phyloP scores from a whole-genome alignment of 176 grass and related monocot genomes.

The Eremochloa ophiuroides region DNA sequence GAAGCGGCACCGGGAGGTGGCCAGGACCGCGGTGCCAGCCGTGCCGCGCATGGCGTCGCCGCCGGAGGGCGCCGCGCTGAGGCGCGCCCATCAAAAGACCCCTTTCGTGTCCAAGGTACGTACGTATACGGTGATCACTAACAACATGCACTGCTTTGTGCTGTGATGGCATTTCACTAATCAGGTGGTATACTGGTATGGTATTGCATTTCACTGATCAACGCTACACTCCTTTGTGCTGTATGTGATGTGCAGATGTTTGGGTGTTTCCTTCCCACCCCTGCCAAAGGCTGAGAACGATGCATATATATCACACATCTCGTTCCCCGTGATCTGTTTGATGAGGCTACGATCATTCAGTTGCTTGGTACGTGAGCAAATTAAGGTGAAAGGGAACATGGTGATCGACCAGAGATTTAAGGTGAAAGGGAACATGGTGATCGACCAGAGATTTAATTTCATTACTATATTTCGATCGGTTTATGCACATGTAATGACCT shows the following conservation, averaged over 20 bases:
- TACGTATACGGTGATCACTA: not conserved
- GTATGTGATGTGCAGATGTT: slow-evolving; percentile 38
- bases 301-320: not conserved
- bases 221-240: fast-evolving
- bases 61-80: slow-evolving; percentile 4
- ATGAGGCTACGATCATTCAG: too few species aligned
- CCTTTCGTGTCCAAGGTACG: slow-evolving; percentile 56
- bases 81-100: not conserved
- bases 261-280: slow-evolving; percentile 26
- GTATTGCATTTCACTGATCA: not conserved
- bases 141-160: not conserved
- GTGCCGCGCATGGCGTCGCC: slow-evolving; percentile 44
- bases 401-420: too few species aligned
- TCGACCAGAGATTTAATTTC: too few species aligned
- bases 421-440: too few species aligned
- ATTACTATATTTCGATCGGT: too few species aligned
- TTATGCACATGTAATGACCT: too few species aligned
- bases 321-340: not conserved
- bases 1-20: slow-evolving; percentile 48
- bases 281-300: not conserved
- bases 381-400: too few species aligned
- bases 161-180: too few species aligned
- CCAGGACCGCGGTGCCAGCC: slow-evolving; percentile 13
- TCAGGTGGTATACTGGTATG: not conserved
- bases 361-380: too few species aligned